These are phyloP conservation scores for Daldinia sp. DNA, from an alignment of 2,329 filamentous ascomycete species.

Conservation along the genomic window DNA sequence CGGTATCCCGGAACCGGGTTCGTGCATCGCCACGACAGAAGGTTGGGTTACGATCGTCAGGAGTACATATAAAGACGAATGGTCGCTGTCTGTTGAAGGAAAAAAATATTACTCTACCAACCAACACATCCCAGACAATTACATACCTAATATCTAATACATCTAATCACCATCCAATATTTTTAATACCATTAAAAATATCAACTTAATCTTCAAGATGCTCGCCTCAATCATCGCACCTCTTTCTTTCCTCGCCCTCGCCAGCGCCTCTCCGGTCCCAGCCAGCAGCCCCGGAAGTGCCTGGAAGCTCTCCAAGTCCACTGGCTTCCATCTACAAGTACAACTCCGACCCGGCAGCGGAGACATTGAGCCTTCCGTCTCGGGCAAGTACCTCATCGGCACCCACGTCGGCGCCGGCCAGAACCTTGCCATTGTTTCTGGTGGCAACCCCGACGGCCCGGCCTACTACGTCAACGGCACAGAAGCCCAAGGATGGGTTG, in stretches of 20 bases:
- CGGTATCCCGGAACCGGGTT: not conserved
- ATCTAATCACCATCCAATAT: not conserved
- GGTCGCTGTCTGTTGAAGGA: not conserved
- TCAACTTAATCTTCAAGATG: conserved; percentile 26
- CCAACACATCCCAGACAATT: not conserved
- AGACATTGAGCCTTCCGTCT: conserved; percentile 29
- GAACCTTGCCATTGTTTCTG: conserved; percentile 24
- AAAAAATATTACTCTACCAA: conserved; percentile 1
- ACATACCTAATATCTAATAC: conserved; percentile 7
- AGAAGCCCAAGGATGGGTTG: conserved; percentile 1
- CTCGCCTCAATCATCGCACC: conserved; percentile 30
- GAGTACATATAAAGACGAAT: conserved; percentile 1
- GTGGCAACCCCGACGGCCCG: not conserved
- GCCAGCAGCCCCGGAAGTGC: not conserved
- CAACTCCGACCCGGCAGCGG: conserved; percentile 26
- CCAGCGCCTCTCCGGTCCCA: conserved; percentile 25
- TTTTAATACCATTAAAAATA: not conserved
- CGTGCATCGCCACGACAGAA: conserved; percentile 5
- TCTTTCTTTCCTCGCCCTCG: conserved; percentile 30
- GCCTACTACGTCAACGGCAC: conserved; percentile 37
- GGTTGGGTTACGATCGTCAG: conserved; percentile 1
- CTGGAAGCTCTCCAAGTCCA: conserved; percentile 19
- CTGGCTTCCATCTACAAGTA: conserved; percentile 33
- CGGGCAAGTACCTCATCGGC: conserved; percentile 22
- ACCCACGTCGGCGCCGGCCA: conserved; percentile 30